Conservation (phyloP, 1,284 basidiomycete genomes). For the Neotropicomus parvogracilis region DNA sequence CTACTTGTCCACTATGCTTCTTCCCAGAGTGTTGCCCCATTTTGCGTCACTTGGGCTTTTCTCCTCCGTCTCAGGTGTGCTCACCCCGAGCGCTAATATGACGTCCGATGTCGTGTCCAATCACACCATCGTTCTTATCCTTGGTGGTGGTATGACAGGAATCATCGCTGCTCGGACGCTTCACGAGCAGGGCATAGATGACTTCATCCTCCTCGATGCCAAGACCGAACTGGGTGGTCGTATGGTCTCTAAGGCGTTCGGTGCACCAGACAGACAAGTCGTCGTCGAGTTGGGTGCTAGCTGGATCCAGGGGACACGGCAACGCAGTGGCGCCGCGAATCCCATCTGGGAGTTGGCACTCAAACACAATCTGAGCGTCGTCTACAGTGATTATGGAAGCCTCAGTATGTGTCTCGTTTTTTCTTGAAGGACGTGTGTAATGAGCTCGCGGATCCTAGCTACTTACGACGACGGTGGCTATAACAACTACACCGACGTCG, state of each 20-base stretch:
- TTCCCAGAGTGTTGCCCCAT: background rate
- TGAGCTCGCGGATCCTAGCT: slow-evolving; percentile 1
- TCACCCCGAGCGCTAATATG: background rate
- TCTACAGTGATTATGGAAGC: slow-evolving; percentile 42
- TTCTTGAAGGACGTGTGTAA: background rate
- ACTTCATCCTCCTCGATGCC: slow-evolving; percentile 62
- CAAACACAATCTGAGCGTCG: slow-evolving; percentile 53
- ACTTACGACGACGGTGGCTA: slow-evolving; percentile 12
- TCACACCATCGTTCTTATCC: slow-evolving; percentile 41
- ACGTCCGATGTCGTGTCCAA: slow-evolving; percentile 4
- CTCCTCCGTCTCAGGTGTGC: background rate
- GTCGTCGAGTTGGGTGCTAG: slow-evolving; percentile 62
- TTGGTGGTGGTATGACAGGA: slow-evolving; percentile 64
- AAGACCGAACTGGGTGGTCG: slow-evolving; percentile 58
- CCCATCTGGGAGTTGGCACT: slow-evolving; percentile 56
- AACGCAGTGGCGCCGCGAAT: slow-evolving; percentile 48
- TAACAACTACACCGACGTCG: slow-evolving; percentile 12
- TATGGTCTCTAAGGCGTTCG: slow-evolving; percentile 48
- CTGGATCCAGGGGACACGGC: slow-evolving; percentile 67
- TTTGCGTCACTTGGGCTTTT: slow-evolving; percentile 3
- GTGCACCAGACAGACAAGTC: slow-evolving; percentile 33
- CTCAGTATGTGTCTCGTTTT: slow-evolving; percentile 36
- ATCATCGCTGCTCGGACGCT: slow-evolving; percentile 61
- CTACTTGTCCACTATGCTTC: slow-evolving; percentile 6
- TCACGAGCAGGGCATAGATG: slow-evolving; percentile 48